phyloP scores from a whole-genome alignment of 2,329 filamentous ascomycete genomes.

The Metarhizium robertsii region DNA sequence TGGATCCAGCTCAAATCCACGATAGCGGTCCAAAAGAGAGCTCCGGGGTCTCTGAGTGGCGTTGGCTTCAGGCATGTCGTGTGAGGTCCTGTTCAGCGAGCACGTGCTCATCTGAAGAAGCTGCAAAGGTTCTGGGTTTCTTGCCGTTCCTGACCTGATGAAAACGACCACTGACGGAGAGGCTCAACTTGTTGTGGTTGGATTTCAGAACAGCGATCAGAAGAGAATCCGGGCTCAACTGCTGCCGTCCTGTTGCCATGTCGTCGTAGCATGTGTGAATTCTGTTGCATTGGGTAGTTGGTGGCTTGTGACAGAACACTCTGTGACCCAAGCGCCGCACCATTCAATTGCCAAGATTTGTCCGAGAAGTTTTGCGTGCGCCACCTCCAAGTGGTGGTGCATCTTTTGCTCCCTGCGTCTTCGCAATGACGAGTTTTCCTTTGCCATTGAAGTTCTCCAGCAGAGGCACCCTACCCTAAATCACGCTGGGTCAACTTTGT shows the following conservation, averaged over 20 bases:
- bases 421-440: too few relatives aligned
- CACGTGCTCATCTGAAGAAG: conserved; percentile 6
- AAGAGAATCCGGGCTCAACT: too few relatives aligned
- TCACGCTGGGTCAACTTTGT: too few relatives aligned
- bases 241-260: too few relatives aligned
- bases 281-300: not conserved
- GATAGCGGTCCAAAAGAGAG: too few relatives aligned
- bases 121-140: not conserved
- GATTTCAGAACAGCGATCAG: not conserved
- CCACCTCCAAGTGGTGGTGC: too few relatives aligned
- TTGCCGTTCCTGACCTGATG: not conserved
- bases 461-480: too few relatives aligned
- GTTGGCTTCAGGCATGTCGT: not conserved
- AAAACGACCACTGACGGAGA: not conserved
- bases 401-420: too few relatives aligned
- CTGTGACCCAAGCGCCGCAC: not conserved
- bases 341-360: not conserved
- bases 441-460: too few relatives aligned
- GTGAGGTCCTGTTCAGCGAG: conserved; percentile 3
- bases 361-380: too few relatives aligned
- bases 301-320: not conserved
- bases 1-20: not conserved
- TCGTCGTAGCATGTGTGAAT: not conserved
- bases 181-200: not conserved
- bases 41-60: not conserved